These are phyloP conservation scores for Boletus bicolor DNA, from an alignment of 768 basidiomycete species.

Conservation along the genomic window DNA sequence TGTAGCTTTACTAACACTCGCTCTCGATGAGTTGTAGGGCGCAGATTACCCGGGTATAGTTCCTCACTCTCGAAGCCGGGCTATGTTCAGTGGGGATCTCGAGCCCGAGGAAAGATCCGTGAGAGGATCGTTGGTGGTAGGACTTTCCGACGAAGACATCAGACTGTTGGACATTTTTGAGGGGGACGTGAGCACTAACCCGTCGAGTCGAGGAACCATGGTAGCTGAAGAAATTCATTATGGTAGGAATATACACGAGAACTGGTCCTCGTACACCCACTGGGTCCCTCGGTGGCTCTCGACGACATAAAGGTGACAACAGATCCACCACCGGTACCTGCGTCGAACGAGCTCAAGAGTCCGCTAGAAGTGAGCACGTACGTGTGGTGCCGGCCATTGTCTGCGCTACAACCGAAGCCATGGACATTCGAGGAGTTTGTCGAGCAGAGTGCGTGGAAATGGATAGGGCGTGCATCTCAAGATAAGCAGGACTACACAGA, in stretches of 20 bases:
- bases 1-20: neutral
- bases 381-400: conserved; percentile 50
- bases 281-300: conserved; percentile 43
- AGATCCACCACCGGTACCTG: conserved; percentile 42
- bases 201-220: neutral
- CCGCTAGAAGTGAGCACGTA: conserved; percentile 66
- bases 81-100: conserved; percentile 50
- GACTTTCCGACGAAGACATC: conserved; percentile 65
- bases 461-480: conserved; percentile 51
- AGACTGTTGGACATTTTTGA: conserved; percentile 77
- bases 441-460: conserved; percentile 69
- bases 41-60: conserved; percentile 86
- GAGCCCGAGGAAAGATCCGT: conserved; percentile 62
- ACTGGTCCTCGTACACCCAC: conserved; percentile 51
- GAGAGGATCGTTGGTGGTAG: conserved; percentile 74
- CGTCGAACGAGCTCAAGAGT: conserved; percentile 30
- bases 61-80: conserved; percentile 48
- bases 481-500: conserved; percentile 44
- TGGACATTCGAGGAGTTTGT: conserved; percentile 89
- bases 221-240: neutral
- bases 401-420: conserved; percentile 49
- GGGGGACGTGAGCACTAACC: conserved; percentile 53
- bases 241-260: conserved; percentile 69
- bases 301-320: conserved; percentile 17
- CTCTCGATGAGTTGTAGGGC: conserved; percentile 33